Conservation (phyloP, 2,329 filamentous ascomycete species). For the Grosmannia clavigera region DNA sequence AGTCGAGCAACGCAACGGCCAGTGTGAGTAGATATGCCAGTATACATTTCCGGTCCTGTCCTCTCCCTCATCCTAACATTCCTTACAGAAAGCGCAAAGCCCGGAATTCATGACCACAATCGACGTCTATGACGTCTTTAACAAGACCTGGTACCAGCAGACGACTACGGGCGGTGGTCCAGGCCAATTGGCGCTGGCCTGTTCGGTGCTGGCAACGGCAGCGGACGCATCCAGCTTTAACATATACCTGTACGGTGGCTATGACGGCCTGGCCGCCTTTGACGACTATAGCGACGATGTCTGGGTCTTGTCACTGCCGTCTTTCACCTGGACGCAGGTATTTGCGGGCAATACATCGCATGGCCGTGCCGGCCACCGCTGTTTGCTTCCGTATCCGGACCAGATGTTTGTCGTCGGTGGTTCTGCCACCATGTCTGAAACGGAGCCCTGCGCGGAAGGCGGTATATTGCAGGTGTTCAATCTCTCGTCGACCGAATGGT, state of each 20-base stretch:
- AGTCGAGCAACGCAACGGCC: conserved; percentile 21
- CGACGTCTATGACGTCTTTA: conserved; percentile 66
- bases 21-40: conserved; percentile 24
- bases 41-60: not conserved
- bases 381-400: conserved; percentile 62
- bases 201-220: conserved; percentile 61
- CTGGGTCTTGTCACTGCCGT: conserved; percentile 69
- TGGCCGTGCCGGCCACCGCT: conserved; percentile 61
- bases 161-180: conserved; percentile 51
- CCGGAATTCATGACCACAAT: conserved; percentile 59
- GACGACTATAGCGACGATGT: conserved; percentile 49
- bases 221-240: conserved; percentile 64
- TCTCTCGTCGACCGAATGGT: conserved; percentile 56
- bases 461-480: conserved; percentile 57
- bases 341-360: conserved; percentile 31
- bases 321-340: conserved; percentile 63
- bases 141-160: conserved; percentile 62
- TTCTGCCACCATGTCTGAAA: conserved; percentile 27
- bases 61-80: not conserved
- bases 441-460: conserved; percentile 33
- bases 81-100: conserved; percentile 44
- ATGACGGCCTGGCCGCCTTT: conserved; percentile 34
- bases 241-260: conserved; percentile 77
- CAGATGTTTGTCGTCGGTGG: conserved; percentile 74
- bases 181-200: conserved; percentile 49